Evolutionary conservation across 129 eudicot genomes (phyloP).

Genomic region (Flaveria linearis): DNA sequence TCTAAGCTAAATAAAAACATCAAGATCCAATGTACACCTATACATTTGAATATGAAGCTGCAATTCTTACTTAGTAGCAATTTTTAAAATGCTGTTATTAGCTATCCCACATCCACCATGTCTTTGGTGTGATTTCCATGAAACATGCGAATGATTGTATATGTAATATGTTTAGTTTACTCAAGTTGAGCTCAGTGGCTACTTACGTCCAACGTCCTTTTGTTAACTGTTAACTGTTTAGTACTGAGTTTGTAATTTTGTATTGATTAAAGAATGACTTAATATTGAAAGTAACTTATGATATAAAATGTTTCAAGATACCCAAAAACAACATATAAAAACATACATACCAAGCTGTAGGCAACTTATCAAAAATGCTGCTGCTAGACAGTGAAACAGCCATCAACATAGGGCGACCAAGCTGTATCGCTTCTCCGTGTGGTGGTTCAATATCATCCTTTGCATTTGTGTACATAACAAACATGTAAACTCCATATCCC

Average conservation of each 20-base stretch:
- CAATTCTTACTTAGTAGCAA: too few relatives aligned
- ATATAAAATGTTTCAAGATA: not conserved
- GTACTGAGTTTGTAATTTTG: not conserved
- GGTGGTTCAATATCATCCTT: slow-evolving; percentile 40
- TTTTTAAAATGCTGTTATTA: too few relatives aligned
- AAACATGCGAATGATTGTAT: too few relatives aligned
- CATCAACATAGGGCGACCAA: slow-evolving; percentile 85
- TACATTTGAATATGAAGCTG: too few relatives aligned
- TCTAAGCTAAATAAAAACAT: too few relatives aligned
- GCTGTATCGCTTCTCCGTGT: slow-evolving; percentile 49
- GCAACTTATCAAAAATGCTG: slow-evolving; percentile 65
- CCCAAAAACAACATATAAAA: not conserved
- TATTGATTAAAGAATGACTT: not conserved
- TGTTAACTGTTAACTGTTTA: not conserved
- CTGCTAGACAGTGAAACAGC: slow-evolving; percentile 51
- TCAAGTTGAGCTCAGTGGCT: not conserved
- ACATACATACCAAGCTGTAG: slow-evolving; percentile 84
- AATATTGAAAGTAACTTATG: not conserved
- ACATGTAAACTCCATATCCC: slow-evolving; percentile 84
- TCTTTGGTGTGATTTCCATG: too few relatives aligned
- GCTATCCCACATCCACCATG: too few relatives aligned
- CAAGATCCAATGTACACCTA: too few relatives aligned
- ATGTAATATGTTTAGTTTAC: not conserved
- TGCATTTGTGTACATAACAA: slow-evolving; percentile 64
- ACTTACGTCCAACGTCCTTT: not conserved